Evolutionary conservation across 768 basidiomycete species (phyloP).

Genomic region (Russula dissimulans): DNA sequence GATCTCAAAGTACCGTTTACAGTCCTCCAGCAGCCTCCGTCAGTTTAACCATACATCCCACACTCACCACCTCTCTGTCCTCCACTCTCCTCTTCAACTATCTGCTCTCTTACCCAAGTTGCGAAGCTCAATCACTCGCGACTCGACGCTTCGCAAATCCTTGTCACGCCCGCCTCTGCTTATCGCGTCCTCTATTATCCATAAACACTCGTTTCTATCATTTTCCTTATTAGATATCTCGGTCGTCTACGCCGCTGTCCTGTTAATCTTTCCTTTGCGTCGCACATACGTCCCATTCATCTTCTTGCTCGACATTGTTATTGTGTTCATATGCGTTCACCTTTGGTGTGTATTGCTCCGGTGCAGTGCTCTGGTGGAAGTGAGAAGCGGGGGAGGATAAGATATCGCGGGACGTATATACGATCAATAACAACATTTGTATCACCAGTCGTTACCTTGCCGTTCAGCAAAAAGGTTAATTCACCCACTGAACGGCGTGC

Average conservation of each 20-base stretch:
- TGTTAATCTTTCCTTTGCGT: not conserved
- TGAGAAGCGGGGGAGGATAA: not conserved
- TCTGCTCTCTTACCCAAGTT: not conserved
- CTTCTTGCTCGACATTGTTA: constrained; percentile 15
- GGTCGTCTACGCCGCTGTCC: not conserved
- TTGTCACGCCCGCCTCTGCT: no score
- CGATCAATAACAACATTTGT: constrained; percentile 9
- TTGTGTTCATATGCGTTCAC: constrained; percentile 12
- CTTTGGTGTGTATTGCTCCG: constrained; percentile 10
- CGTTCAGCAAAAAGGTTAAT: not conserved
- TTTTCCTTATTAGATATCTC: constrained; percentile 2
- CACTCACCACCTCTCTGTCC: constrained; percentile 6
- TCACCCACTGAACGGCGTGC: not conserved
- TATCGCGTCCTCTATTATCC: not conserved
- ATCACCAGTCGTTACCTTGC: not conserved
- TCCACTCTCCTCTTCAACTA: not conserved
- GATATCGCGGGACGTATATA: constrained; percentile 7
- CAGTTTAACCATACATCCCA: not conserved
- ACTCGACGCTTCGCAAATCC: not conserved
- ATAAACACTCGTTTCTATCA: constrained; percentile 4
- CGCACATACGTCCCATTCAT: not conserved
- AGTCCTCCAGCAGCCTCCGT: constrained; percentile 2
- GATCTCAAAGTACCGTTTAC: not conserved
- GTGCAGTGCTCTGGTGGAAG: constrained; percentile 14
- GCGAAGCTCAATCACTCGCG: not conserved